Evolutionary conservation across 345 rosid species (phyloP).

Genomic region (Aquilaria malaccensis): DNA sequence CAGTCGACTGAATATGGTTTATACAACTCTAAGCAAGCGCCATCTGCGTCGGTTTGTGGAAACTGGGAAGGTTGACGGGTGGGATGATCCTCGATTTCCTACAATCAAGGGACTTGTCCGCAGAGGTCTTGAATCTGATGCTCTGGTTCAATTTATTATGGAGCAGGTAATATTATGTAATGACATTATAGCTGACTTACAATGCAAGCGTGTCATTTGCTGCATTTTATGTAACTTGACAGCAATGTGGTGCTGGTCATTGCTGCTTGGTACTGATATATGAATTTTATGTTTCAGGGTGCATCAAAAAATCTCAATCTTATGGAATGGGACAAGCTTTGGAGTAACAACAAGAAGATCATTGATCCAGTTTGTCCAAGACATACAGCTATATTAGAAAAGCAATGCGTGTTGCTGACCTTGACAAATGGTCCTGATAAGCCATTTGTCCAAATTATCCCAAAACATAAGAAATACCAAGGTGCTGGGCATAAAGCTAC

Average conservation of each 20-base stretch:
- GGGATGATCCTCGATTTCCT: constrained; percentile 99
- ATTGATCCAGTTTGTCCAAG: constrained; percentile 93
- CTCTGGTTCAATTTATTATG: constrained; percentile 82
- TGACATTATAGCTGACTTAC: too few relatives aligned
- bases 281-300: constrained; percentile 37
- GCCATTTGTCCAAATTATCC: constrained; percentile 65
- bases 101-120: constrained; percentile 96
- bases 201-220: too few relatives aligned
- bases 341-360: constrained; percentile 91
- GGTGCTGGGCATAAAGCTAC: constrained; percentile 95
- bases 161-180: constrained; percentile 56
- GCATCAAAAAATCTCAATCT: constrained; percentile 92
- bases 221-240: too few relatives aligned
- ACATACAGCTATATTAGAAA: constrained; percentile 83
- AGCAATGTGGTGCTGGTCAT: too few relatives aligned
- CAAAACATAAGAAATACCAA: constrained; percentile 81
- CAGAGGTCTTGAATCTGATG: constrained; percentile 81
- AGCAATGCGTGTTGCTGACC: constrained; percentile 46
- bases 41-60: constrained; percentile 96
- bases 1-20: constrained; percentile 82
- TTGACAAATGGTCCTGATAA: constrained; percentile 59
- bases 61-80: constrained; percentile 75
- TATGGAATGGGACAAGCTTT: constrained; percentile 98
- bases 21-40: constrained; percentile 89
- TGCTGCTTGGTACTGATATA: too few relatives aligned